Conservation (phyloP, 768 basidiomycete species). For the Mycena albidolilacea region DNA sequence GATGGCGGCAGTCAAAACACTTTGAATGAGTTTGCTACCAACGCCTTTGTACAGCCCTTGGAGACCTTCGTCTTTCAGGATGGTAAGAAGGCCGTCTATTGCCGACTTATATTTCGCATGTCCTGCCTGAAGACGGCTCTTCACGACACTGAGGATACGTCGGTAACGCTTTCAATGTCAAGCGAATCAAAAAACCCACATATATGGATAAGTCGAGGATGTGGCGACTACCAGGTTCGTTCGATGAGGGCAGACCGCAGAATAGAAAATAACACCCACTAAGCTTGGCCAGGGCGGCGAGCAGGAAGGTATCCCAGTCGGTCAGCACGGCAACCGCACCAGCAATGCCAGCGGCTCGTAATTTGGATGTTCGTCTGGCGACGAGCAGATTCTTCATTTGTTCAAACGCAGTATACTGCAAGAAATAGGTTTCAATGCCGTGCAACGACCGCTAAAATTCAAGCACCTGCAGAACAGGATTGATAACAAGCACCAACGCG, state of each 20-base stretch:
- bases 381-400: slow-evolving; percentile 91
- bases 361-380: slow-evolving; percentile 68
- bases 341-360: slow-evolving; percentile 63
- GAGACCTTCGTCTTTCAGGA: slow-evolving; percentile 75
- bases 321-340: slow-evolving; percentile 69
- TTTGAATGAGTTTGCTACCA: slow-evolving; percentile 90
- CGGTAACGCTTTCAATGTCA: not conserved
- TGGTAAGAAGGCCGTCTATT: slow-evolving; percentile 73
- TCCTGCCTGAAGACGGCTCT: slow-evolving; percentile 77
- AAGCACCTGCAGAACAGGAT: slow-evolving; percentile 85
- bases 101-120: slow-evolving; percentile 75
- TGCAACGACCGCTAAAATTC: not conserved
- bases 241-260: not conserved
- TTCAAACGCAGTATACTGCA: slow-evolving; percentile 90
- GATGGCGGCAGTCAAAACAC: slow-evolving; percentile 93
- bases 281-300: slow-evolving; percentile 96
- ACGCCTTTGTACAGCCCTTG: slow-evolving; percentile 85
- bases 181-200: slow-evolving; percentile 57
- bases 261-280: slow-evolving; percentile 56
- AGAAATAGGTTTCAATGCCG: not conserved
- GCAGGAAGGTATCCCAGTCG: slow-evolving; percentile 93
- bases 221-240: slow-evolving; percentile 54
- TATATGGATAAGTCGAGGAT: slow-evolving; percentile 80
- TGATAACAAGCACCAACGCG: slow-evolving; percentile 93
- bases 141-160: slow-evolving; percentile 63